phyloP scores from a whole-genome alignment of 2,329 filamentous ascomycete genomes.

The Fusarium dimerum region DNA sequence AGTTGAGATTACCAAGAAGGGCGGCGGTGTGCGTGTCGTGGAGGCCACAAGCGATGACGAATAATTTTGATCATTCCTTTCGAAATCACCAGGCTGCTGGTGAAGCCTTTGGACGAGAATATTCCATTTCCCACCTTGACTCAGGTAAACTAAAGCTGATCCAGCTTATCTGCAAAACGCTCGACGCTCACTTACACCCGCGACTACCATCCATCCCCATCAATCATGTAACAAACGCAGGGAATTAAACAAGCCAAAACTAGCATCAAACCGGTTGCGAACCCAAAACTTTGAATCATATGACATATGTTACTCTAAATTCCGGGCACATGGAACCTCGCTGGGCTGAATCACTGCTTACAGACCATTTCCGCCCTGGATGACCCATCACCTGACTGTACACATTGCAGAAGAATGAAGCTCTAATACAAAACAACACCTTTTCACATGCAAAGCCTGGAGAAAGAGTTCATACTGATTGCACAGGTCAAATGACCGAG shows the following conservation, averaged over 20 bases:
- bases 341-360: neutral
- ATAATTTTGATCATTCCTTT: conserved; percentile 6
- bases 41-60: conserved; percentile 39
- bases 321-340: neutral
- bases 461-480: neutral
- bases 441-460: conserved; percentile 4
- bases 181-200: too few relatives aligned
- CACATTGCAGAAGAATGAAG: conserved; percentile 1
- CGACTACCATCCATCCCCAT: too few relatives aligned
- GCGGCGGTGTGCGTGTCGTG: conserved; percentile 47
- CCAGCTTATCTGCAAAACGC: too few relatives aligned
- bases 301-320: too few relatives aligned
- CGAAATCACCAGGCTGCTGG: neutral
- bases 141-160: too few relatives aligned
- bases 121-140: neutral
- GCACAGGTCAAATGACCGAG: conserved; percentile 16
- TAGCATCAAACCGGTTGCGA: too few relatives aligned
- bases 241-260: too few relatives aligned
- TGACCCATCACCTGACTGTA: conserved; percentile 1
- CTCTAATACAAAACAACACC: conserved; percentile 9
- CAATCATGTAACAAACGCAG: too few relatives aligned
- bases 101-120: neutral
- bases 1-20: conserved; percentile 43
- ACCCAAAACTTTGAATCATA: too few relatives aligned
- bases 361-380: neutral